Evolutionary conservation across 345 rosid genomes (phyloP).

Genomic region (Arabis alpina): DNA sequence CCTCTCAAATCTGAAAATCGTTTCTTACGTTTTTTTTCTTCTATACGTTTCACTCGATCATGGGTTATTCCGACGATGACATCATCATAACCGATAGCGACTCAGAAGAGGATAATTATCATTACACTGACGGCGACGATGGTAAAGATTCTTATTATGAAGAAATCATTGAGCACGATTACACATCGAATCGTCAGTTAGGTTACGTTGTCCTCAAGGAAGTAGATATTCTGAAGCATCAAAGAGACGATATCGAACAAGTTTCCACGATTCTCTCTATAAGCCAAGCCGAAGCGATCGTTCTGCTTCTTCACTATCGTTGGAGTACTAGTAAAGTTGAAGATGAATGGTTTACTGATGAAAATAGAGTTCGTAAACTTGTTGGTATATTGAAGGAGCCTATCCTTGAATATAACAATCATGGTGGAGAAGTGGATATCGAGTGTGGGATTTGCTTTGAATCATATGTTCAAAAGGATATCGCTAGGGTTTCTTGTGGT

Average conservation of each 20-base stretch:
- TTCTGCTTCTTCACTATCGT: conserved; percentile 63
- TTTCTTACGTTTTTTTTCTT: background rate
- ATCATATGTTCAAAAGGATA: conserved; percentile 39
- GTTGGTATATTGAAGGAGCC: conserved; percentile 72
- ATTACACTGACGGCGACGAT: conserved; percentile 51
- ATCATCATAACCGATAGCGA: conserved; percentile 49
- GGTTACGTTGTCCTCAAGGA: conserved; percentile 63
- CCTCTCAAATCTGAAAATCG: background rate
- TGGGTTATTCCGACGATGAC: conserved; percentile 63
- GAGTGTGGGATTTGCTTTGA: conserved; percentile 85
- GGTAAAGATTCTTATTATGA: conserved; percentile 17
- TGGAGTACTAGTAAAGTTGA: conserved; percentile 74
- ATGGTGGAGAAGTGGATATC: conserved; percentile 46
- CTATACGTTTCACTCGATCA: conserved; percentile 1
- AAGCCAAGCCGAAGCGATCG: conserved; percentile 53
- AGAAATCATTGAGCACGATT: conserved; percentile 38
- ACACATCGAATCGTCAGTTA: conserved; percentile 52
- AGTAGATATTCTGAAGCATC: conserved; percentile 60
- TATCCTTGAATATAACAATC: conserved; percentile 40
- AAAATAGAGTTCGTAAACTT: conserved; percentile 58
- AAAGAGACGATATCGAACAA: conserved; percentile 67
- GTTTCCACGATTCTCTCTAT: conserved; percentile 74
- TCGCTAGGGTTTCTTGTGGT: conserved; percentile 73
- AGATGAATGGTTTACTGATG: conserved; percentile 92
- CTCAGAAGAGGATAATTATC: conserved; percentile 45